Percentiles rank a stretch among this genome's conserved stretches.
These are phyloP conservation scores for Kurtzmaniella fragi DNA, from an alignment of 805 yeast species.

Conservation along the genomic window DNA sequence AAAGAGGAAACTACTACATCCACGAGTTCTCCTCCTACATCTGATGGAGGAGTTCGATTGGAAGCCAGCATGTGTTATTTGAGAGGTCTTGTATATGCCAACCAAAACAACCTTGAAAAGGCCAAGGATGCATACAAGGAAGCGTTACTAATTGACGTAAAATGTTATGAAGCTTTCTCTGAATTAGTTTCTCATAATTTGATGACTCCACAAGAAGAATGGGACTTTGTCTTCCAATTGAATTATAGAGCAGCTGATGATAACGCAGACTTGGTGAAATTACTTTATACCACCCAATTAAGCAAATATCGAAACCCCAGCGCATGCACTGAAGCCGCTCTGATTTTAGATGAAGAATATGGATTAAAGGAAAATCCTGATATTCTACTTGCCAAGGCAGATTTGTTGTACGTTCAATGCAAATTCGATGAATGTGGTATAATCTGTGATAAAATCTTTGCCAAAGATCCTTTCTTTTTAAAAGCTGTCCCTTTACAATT, in stretches of 20 bases:
- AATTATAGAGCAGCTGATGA: slow-evolving; percentile 64
- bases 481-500: slow-evolving; percentile 72
- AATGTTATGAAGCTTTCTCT: slow-evolving; percentile 89
- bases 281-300: slow-evolving; percentile 70
- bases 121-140: slow-evolving; percentile 87
- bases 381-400: slow-evolving; percentile 63
- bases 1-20: slow-evolving; percentile 30
- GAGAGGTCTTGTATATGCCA: slow-evolving; percentile 77
- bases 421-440: slow-evolving; percentile 71
- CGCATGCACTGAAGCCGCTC: slow-evolving; percentile 60
- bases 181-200: slow-evolving; percentile 68
- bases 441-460: slow-evolving; percentile 58
- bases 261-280: slow-evolving; percentile 73
- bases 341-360: slow-evolving; percentile 64
- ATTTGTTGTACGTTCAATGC: slow-evolving; percentile 67
- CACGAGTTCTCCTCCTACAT: slow-evolving; percentile 5
- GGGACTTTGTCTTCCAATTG: slow-evolving; percentile 65
- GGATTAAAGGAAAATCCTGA: slow-evolving; percentile 67
- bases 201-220: slow-evolving; percentile 79
- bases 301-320: slow-evolving; percentile 64
- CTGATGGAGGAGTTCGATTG: slow-evolving; percentile 80
- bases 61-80: slow-evolving; percentile 85
- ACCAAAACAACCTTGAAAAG: slow-evolving; percentile 75
- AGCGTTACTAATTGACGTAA: slow-evolving; percentile 81
- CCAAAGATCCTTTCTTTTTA: slow-evolving; percentile 66